These are phyloP conservation scores for Cyanidium caldarium DNA, from an alignment of 23 red algal genomes.

Conservation along the genomic window DNA sequence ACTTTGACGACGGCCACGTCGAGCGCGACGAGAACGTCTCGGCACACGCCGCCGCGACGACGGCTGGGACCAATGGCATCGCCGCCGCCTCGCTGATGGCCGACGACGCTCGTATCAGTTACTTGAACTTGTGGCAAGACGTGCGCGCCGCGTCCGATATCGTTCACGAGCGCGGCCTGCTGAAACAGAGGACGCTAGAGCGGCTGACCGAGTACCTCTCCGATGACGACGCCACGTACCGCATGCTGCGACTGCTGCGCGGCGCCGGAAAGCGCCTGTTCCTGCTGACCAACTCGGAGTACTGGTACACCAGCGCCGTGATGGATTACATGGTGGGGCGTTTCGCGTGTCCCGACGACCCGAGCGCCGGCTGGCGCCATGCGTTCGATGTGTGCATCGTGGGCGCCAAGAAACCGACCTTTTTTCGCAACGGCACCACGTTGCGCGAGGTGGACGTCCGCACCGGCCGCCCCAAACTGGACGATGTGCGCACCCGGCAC, in stretches of 20 bases:
- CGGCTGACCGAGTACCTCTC: neutral
- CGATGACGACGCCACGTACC: neutral
- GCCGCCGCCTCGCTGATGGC: neutral
- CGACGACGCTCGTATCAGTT: conserved; percentile 6
- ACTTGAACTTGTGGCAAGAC: conserved; percentile 17
- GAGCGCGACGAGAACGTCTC: neutral
- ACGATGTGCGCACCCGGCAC: neutral
- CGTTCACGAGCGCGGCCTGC: conserved; percentile 11
- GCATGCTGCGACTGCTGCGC: neutral
- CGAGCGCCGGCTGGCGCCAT: conserved; percentile 2
- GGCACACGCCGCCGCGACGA: too few relatives aligned
- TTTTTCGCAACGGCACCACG: conserved; percentile 13
- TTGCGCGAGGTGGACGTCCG: conserved; percentile 9
- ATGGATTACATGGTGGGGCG: conserved; percentile 8
- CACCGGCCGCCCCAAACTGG: conserved; percentile 5
- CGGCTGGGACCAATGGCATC: too few relatives aligned
- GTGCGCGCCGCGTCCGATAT: conserved; percentile 8
- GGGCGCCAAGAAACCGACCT: conserved; percentile 6
- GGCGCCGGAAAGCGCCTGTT: conserved; percentile 10
- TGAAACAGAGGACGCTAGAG: conserved; percentile 14
- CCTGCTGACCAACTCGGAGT: conserved; percentile 20
- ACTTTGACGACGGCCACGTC: conserved; percentile 1
- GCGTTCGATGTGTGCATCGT: conserved; percentile 19
- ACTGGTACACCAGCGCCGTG: conserved; percentile 18
- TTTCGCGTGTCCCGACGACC: neutral